Evolutionary conservation across 495 filamentous ascomycete genomes (phyloP).

Genomic region (Podospora comata): DNA sequence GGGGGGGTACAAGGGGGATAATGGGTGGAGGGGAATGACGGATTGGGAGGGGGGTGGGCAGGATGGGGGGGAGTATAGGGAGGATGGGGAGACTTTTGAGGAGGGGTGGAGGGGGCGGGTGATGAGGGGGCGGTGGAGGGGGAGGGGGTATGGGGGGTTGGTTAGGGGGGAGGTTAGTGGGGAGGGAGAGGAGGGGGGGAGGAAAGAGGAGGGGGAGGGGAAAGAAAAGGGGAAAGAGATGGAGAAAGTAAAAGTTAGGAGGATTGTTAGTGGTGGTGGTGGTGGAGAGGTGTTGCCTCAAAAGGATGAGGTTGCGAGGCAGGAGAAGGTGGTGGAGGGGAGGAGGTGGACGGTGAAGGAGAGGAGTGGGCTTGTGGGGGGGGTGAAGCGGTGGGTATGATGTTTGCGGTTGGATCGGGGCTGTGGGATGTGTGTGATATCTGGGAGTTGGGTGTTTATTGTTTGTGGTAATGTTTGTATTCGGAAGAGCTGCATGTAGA

Average conservation of each 20-base stretch:
- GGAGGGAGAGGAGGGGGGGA: not conserved
- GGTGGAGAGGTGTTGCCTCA: not conserved
- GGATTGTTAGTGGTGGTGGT: not conserved
- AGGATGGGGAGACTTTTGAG: not conserved
- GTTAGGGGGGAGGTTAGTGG: not conserved
- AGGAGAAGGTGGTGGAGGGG: not conserved
- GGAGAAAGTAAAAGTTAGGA: not conserved
- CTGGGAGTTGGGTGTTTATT: no score
- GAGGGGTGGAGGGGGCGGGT: not conserved
- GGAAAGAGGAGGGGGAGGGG: no score
- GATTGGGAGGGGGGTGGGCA: conserved; percentile 50
- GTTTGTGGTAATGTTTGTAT: no score
- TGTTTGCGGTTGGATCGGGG: no score
- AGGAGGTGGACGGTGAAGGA: not conserved
- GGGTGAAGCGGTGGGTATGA: not conserved
- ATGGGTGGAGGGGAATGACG: conserved; percentile 35
- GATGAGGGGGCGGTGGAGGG: not conserved
- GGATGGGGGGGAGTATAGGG: not conserved
- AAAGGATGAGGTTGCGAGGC: not conserved
- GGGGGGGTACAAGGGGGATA: not conserved
- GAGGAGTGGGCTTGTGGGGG: not conserved
- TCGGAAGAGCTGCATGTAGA: no score
- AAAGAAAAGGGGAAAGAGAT: not conserved
- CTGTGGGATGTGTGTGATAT: no score
- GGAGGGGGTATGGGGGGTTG: not conserved